Base-by-base conservation (phyloP, 345 rosid genomes). In the Toxicodendron radicans region DNA sequence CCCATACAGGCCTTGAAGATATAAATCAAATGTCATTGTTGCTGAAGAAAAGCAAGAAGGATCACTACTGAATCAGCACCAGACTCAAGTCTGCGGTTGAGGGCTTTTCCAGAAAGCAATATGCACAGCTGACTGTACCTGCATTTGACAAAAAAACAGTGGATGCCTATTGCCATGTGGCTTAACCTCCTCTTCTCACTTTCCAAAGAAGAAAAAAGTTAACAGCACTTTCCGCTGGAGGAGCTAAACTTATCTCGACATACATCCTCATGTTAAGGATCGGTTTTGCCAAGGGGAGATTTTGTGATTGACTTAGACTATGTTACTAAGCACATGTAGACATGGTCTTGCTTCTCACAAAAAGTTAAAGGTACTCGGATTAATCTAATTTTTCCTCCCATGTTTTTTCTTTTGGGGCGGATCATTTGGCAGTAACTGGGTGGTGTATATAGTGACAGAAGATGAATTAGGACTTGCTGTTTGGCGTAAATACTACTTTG, bases 41-140 rank as follows among this genome's bases (percentile, higher is more conserved):
- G 78, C 84, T 86, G 75, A 92, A 95, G 87, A 89, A 84, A 85
- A 89, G 94, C 86, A 88, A 91, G 88, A 92, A 68, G 76, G 85
- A 85, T 80, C 87, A 86, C 71, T 23, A 24, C 75, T 87, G 76
- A 84, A 58, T 58, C 35, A 54, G 38, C 48, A 23, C 54, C 48
- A n/a, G 48, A 17, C 52, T 64, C 11, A 43, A 53, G 54, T 41
- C 43, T 56, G 60, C 59, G n/a, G 10, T 16, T n/a, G 75, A 58
- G 11, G 35, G 45, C 27, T 1, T 67, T 69, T 52, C 41, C 35
- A 20, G 52, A 54, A 45, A 53, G 62, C 68, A 45, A 54, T 46
- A 16, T n/a, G 70, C 61, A 27, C 20, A 10, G 59, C 30, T 43
- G 30, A 20, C 35, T 4, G 54, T 52, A n/a, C 20, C 48, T 12